Base-by-base conservation (phyloP, 805 yeast genomes). In the Nakazawaea sp. region DNA sequence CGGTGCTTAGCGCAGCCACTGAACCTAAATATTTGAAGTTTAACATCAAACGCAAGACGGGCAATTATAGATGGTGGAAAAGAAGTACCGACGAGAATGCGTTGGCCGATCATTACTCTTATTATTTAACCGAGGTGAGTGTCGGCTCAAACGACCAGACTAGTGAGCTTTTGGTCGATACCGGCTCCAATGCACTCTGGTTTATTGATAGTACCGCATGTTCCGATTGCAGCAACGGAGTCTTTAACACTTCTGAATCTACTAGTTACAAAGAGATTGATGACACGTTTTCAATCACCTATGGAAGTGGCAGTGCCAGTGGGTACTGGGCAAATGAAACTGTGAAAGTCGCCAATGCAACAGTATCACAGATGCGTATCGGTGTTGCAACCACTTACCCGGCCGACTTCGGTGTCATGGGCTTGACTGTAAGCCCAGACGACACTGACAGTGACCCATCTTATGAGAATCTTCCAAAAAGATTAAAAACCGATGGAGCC, bases 111-210 rank as follows among this genome's bases (percentile, higher is more conserved):
- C 58, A 62, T 35, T 43, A 49, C 11, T 53, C 63, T 5, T 75
- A 71, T 43, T 75, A 71, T 45, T 56, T 70, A 15, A 71, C 68
- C 2, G 58, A 57, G 4, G 42, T 74, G 23, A 47, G 54, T 18
- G 51, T 82, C 16, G 90, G 92, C 4, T 71, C 84, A 0, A 70
- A 78, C 1, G 50, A 62, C 1, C 81, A 80, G 48, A 53, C 60
- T 11, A 61, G 80, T 5, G 62, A 62, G 9, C 74, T 81, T 8
- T 53, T 79, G 27, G 52, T 82, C 12, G 92, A 82, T 49, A 82
- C 90, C 1, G 92, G 90, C 2, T 80, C 88, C 0, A 69, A 83
- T 0, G 90, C 81, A 50, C 58, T 83, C 18, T 81, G 85, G 84
- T 73, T 81, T 17, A 64, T 72, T 42, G 61, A 66, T 19, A 52